These are phyloP conservation scores for Nadsonia starkeyi-henricii DNA, from an alignment of 1,139 yeast genomes.

Conservation along the genomic window DNA sequence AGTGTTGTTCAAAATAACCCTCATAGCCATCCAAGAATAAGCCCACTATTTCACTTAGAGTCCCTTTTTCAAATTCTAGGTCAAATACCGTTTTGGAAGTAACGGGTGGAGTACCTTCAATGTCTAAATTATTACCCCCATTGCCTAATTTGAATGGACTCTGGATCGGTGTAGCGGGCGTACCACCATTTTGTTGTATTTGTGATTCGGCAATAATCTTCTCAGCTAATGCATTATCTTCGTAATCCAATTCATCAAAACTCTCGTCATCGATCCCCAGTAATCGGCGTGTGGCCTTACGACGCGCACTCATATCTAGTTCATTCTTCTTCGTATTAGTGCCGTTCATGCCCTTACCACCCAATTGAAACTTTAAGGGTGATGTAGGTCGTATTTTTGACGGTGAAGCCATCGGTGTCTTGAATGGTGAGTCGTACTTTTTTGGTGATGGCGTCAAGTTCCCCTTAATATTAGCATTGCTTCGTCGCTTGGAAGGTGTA, in stretches of 20 bases:
- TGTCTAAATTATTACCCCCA: slow-evolving; percentile 18
- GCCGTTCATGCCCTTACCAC: slow-evolving; percentile 1
- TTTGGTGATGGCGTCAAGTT: slow-evolving; percentile 4
- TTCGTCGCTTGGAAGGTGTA: slow-evolving; percentile 8
- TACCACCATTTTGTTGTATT: slow-evolving; percentile 6
- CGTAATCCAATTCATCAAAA: slow-evolving; percentile 25
- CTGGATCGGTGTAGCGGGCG: slow-evolving; percentile 14
- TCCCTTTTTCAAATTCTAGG: slow-evolving; percentile 22
- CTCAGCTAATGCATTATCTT: slow-evolving; percentile 38
- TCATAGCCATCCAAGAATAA: slow-evolving; percentile 76
- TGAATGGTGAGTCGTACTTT: neutral
- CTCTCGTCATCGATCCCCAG: slow-evolving; percentile 29
- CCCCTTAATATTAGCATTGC: slow-evolving; percentile 1
- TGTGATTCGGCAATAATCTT: slow-evolving; percentile 23
- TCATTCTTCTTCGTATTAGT: slow-evolving; percentile 17
- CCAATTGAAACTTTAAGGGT: neutral
- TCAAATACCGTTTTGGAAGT: slow-evolving; percentile 18
- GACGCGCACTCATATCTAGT: slow-evolving; percentile 37
- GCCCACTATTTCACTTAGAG: slow-evolving; percentile 21
- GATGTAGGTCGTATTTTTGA: slow-evolving; percentile 6
- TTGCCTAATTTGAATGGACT: slow-evolving; percentile 15
- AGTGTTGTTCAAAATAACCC: slow-evolving; percentile 82
- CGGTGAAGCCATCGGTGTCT: slow-evolving; percentile 3
- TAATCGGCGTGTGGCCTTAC: slow-evolving; percentile 30
- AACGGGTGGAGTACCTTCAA: slow-evolving; percentile 25